Evolutionary conservation across 352 stramenopile species (phyloP).

Genomic region (Salisapilia sapeloensis): DNA sequence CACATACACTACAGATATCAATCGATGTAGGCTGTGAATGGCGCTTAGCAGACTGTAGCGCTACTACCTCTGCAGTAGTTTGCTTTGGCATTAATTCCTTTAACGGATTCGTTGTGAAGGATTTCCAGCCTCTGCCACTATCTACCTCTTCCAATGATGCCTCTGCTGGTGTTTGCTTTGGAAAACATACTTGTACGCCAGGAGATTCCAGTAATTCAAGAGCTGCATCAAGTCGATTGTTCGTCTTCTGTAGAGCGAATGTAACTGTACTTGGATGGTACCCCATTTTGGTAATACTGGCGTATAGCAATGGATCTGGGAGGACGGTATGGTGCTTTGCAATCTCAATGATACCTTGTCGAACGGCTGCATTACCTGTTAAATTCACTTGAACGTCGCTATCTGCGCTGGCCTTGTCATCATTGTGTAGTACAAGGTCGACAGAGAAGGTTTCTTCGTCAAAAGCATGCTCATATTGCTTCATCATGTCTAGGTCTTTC

Average conservation of each 20-base stretch:
- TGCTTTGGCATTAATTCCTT: slow-evolving; percentile 24
- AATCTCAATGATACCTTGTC: slow-evolving; percentile 61
- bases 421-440: slow-evolving; percentile 59
- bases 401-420: slow-evolving; percentile 13
- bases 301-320: slow-evolving; percentile 62
- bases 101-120: too few species aligned
- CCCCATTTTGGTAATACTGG: slow-evolving; percentile 66
- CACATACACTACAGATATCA: slow-evolving; percentile 32
- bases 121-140: too few species aligned
- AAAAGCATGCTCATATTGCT: slow-evolving; percentile 73
- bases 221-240: slow-evolving; percentile 59
- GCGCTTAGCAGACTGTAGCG: slow-evolving; percentile 42
- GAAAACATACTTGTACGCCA: slow-evolving; percentile 29
- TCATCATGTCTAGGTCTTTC: slow-evolving; percentile 62
- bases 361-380: slow-evolving; percentile 43
- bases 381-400: slow-evolving; percentile 36
- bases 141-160: too few species aligned
- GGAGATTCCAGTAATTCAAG: slow-evolving; percentile 60
- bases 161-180: slow-evolving; percentile 9
- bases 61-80: slow-evolving; percentile 53
- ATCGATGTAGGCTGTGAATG: slow-evolving; percentile 19
- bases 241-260: slow-evolving; percentile 59
- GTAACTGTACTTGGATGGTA: slow-evolving; percentile 57
- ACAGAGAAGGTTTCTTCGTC: slow-evolving; percentile 67
- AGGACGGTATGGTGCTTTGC: slow-evolving; percentile 63